phyloP scores from a whole-genome alignment of 2,329 filamentous ascomycete species.

The Neofusicoccum cordaticola region DNA sequence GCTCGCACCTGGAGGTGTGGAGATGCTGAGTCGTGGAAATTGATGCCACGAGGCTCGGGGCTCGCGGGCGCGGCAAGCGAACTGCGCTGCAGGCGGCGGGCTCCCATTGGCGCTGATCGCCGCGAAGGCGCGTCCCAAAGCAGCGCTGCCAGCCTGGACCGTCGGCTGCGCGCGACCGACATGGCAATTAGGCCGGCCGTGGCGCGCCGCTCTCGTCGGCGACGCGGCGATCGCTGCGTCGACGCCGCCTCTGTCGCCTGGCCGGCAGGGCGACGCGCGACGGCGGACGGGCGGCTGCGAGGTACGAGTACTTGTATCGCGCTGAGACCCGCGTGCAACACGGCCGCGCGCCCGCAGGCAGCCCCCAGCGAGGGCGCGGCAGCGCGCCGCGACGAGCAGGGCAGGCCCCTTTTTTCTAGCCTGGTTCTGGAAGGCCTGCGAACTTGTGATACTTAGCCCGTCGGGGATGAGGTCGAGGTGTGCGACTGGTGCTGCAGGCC shows the following conservation, averaged over 20 bases:
- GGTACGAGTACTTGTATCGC: conserved; percentile 17
- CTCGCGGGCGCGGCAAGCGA: not conserved
- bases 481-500: conserved; percentile 22
- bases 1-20: conserved; percentile 10
- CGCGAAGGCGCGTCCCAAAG: not conserved
- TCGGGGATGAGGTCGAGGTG: conserved; percentile 26
- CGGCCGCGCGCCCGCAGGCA: conserved; percentile 17
- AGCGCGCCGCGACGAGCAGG: conserved; percentile 21
- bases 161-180: not conserved
- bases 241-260: not conserved
- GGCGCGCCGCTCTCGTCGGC: not conserved
- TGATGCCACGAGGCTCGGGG: conserved; percentile 15
- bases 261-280: not conserved
- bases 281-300: not conserved
- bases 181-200: not conserved
- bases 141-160: not conserved
- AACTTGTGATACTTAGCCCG: conserved; percentile 25
- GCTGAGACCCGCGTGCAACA: conserved; percentile 21
- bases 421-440: conserved; percentile 38
- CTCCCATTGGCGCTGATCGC: conserved; percentile 14
- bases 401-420: conserved; percentile 32
- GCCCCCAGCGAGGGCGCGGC: conserved; percentile 19
- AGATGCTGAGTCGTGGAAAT: conserved; percentile 17
- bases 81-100: not conserved
- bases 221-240: conserved; percentile 7